Evolutionary conservation across 257 asterid genomes (phyloP).

Genomic region (Jacaranda copaia): DNA sequence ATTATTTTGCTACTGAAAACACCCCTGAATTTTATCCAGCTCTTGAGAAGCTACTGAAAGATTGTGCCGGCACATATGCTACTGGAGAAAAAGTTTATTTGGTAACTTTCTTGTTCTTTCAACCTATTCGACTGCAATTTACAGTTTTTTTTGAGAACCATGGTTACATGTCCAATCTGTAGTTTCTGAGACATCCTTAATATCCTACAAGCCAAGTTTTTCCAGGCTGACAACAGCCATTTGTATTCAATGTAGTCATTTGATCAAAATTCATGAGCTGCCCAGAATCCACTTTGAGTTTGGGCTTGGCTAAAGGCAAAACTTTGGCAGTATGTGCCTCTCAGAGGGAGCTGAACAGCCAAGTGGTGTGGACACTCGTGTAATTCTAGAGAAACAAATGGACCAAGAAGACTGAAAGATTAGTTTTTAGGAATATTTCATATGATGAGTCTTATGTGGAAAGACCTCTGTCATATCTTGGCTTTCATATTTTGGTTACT

Average conservation of each 20-base stretch:
- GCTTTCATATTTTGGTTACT: background rate
- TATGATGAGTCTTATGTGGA: too few species aligned
- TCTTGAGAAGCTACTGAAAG: constrained; percentile 69
- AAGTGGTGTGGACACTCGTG: background rate
- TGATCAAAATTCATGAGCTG: background rate
- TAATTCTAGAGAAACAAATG: too few species aligned
- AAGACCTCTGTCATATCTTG: background rate
- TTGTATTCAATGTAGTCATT: background rate
- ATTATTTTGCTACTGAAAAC: background rate
- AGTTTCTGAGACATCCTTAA: background rate
- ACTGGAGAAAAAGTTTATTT: constrained; percentile 62
- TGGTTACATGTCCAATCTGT: background rate
- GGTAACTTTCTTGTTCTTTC: constrained; percentile 49
- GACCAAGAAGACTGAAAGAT: too few species aligned
- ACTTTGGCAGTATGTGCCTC: background rate
- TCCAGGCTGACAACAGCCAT: background rate
- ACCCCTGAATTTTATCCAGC: constrained; percentile 47
- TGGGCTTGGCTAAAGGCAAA: too few species aligned
- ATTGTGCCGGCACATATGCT: constrained; percentile 53
- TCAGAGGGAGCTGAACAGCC: background rate
- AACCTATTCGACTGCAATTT: too few species aligned
- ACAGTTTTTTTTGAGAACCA: background rate
- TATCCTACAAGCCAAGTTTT: background rate
- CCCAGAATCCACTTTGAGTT: too few species aligned
- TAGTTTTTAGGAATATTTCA: too few species aligned